Evolutionary conservation across 352 stramenopile genomes (phyloP).

Genomic region (Phytophthora pini): DNA sequence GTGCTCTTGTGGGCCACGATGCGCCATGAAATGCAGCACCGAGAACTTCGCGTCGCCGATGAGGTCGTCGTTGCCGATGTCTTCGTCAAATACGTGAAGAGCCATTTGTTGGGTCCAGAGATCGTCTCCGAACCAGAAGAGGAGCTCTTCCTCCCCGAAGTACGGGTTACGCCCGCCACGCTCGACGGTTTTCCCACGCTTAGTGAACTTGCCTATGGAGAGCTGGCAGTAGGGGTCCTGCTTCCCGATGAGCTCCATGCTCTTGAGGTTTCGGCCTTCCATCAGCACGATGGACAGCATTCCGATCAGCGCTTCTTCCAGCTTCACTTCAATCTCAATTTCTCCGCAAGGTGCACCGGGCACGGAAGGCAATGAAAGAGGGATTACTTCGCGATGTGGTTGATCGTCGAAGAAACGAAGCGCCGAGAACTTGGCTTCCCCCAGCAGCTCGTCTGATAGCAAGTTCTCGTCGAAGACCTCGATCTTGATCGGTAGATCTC

Average conservation of each 20-base stretch:
- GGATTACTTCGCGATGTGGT: constrained; percentile 59
- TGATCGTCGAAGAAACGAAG: constrained; percentile 84
- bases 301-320: constrained; percentile 79
- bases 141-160: constrained; percentile 92
- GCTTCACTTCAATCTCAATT: constrained; percentile 73
- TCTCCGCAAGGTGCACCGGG: constrained; percentile 48
- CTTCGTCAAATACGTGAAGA: constrained; percentile 86
- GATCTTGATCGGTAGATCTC: constrained; percentile 76
- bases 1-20: constrained; percentile 52
- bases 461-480: constrained; percentile 91
- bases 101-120: constrained; percentile 86
- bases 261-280: constrained; percentile 90
- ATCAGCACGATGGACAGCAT: constrained; percentile 89
- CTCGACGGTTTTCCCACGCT: constrained; percentile 76
- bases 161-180: constrained; percentile 91
- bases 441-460: constrained; percentile 87
- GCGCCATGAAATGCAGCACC: constrained; percentile 78
- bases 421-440: constrained; percentile 68
- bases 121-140: constrained; percentile 93
- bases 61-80: constrained; percentile 90
- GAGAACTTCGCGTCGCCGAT: constrained; percentile 84
- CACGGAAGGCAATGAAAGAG: constrained; percentile 52
- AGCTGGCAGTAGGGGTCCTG: constrained; percentile 93
- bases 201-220: constrained; percentile 66
- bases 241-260: constrained; percentile 91